Evolutionary conservation across 495 filamentous ascomycete genomes (phyloP), one percentile per base, ranked within the genome.

Genomic region (Hyaloscypha hepaticicola): DNA sequence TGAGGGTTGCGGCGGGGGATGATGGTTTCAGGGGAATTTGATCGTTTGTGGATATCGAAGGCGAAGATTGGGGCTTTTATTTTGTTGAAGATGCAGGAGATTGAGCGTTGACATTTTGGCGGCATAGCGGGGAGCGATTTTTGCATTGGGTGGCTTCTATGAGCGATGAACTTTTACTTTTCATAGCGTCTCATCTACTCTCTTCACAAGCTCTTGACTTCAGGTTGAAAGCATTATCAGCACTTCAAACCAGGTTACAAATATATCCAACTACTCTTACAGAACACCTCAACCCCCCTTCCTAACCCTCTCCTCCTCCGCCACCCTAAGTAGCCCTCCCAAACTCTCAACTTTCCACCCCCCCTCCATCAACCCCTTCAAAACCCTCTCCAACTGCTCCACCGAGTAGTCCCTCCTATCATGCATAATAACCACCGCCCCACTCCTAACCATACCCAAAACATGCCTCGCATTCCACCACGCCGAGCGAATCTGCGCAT

Each of bases 381-480:
- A 74, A 19, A 93, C 88, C 60, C 73, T 80, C 51, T 76, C 75
- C 72, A 96, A 71, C 89, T 94, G 93, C 0, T 89, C 87, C 67
- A 79, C 77, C 27, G 91, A 93, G 89, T 91, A 96, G 55, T 79
- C 76, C 72, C 91, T 82, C 68, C 91, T 72, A 79, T 96, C 92
- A 77, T 96, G 92, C 69, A 89, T 90, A 25, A 96, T 85, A 49
- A 96, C 87, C 49, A 96, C 85, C 50, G 85, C 88, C 0, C 92
- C 92, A 0, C 89, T 87, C 51, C 79, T 73, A 28, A 91, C 74
- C 88, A 92, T 91, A 72, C 88, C 90, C 69, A 94, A 71, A 3
- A 96, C 81, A 79, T 95, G 91, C 58, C 77, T 79, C n/a, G 89
- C 87, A 78, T 96, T 96, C 60, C 93, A 59, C 66, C 79, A 79